Conservation (phyloP, 1,284 basidiomycete species). For the Stygiomarasmius scandens region DNA sequence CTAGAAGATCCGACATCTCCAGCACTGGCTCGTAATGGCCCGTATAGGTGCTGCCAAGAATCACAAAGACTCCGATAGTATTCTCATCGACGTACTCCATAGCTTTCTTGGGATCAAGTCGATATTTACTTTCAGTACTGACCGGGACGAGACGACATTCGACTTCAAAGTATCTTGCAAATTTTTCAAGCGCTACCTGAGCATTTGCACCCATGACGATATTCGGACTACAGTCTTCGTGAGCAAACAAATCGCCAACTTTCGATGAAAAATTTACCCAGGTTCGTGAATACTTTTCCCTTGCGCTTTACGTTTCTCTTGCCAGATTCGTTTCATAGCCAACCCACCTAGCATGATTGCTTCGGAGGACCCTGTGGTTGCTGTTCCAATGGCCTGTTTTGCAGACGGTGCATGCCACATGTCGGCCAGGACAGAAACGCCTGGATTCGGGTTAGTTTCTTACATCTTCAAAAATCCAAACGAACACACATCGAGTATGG, state of each 20-base stretch:
- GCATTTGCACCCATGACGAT: conserved; percentile 84
- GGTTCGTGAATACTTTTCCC: conserved; percentile 89
- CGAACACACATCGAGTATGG: conserved; percentile 67
- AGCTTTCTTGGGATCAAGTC: conserved; percentile 82
- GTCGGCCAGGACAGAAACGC: conserved; percentile 83
- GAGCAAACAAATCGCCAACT: background rate
- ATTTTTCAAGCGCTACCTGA: conserved; percentile 88
- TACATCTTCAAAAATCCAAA: background rate
- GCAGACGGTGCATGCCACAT: conserved; percentile 87
- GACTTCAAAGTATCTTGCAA: conserved; percentile 91
- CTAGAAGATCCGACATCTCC: conserved; percentile 83
- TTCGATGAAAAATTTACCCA: conserved; percentile 40
- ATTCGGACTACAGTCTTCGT: conserved; percentile 49
- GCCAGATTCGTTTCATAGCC: conserved; percentile 95
- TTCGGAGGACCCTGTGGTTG: conserved; percentile 93
- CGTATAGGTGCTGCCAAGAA: conserved; percentile 73
- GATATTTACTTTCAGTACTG: conserved; percentile 75
- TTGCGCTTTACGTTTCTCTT: conserved; percentile 81
- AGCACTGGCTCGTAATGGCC: conserved; percentile 93
- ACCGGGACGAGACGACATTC: conserved; percentile 84
- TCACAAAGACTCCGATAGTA: conserved; percentile 83
- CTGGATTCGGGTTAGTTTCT: conserved; percentile 28
- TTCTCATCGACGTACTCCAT: conserved; percentile 93
- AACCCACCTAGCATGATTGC: conserved; percentile 93
- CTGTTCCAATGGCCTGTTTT: conserved; percentile 82